A percentile compares a stretch with the other conserved stretches of the same genome.
Conservation (phyloP, 2,329 filamentous ascomycete genomes). For the Hysterium pulicare region DNA sequence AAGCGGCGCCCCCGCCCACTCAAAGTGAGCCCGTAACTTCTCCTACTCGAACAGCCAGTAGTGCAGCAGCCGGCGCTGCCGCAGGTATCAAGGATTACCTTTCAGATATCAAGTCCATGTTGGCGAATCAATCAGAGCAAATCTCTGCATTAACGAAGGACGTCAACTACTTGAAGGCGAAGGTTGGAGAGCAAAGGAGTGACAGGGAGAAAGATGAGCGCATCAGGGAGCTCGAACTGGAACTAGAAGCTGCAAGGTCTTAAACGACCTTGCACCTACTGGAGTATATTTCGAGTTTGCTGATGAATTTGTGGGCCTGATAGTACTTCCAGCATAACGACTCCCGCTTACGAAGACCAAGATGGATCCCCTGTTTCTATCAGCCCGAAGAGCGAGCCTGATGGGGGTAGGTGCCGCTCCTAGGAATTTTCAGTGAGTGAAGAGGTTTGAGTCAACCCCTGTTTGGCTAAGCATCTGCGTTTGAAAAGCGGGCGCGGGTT, state of each 20-base stretch:
- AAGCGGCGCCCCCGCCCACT: conserved; percentile 33
- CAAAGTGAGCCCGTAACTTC: conserved; percentile 34
- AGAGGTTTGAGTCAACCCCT: neutral
- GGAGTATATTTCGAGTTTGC: no score
- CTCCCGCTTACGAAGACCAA: no score
- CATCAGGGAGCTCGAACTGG: conserved; percentile 39
- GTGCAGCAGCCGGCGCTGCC: conserved; percentile 48
- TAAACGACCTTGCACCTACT: no score
- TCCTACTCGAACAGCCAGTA: conserved; percentile 32
- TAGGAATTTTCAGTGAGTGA: no score
- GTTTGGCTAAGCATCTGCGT: conserved; percentile 3
- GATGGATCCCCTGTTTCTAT: no score
- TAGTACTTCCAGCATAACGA: no score
- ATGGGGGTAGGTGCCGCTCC: no score
- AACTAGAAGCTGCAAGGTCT: conserved; percentile 40
- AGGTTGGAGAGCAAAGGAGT: conserved; percentile 51
- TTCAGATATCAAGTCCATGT: conserved; percentile 70
- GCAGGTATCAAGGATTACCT: conserved; percentile 63
- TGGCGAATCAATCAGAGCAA: conserved; percentile 72
- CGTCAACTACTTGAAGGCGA: conserved; percentile 65
- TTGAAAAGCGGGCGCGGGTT: conserved; percentile 2
- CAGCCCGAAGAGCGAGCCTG: no score
- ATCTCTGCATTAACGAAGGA: conserved; percentile 67
- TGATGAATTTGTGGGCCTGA: no score
- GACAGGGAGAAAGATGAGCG: conserved; percentile 40